Base-by-base conservation (phyloP, 1,284 basidiomycete species). In the Cryptococcus sp. region DNA sequence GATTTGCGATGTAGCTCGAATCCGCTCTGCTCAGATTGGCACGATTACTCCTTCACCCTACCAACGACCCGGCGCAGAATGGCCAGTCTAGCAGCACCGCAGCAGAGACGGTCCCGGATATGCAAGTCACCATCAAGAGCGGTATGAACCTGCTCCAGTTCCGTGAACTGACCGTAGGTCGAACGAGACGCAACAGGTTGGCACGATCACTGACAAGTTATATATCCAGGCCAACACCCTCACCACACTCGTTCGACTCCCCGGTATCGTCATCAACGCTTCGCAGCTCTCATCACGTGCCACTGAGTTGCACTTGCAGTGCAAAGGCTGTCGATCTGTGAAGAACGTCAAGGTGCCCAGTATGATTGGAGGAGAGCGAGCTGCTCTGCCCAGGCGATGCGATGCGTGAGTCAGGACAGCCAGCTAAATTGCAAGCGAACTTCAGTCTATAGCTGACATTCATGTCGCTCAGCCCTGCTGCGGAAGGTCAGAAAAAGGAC, bases 221-320 rank as follows among this genome's bases (percentile, higher is more conserved):
- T 35, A 35, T n/a, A 4, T 63, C 6, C 73, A 85, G 60, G 95
- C 96, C 5, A 86, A 94, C 67, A 93, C 89, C 27, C 90, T 98
- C 83, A 93, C 94, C 70, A 93, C 91, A 69, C 87, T 99, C 45
- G 95, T 99, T 39, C 89, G 96, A 62, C 86, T 99, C 45, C 96
- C 96, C 1, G 96, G 96, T 38, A 99, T 99, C 70, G 93, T 99
- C 73, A 97, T 99, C 75, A 95, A 94, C 41, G 90, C 96, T 0
- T 96, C 94, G 5, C 89, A 94, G 10, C 85, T 98, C 22, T 90
- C 93, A 0, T 93, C 94, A 2, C 87, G 95, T 27, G 93, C 95
- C 11, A 95, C 92, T 15, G 90, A 90, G 66, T 84, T 99, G 13
- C 88, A 91, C 69, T 83, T 99, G 27, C 91, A 93, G 78, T 99